phyloP scores from a whole-genome alignment of 306 rosid species.

The Cucurbita maxima region DNA sequence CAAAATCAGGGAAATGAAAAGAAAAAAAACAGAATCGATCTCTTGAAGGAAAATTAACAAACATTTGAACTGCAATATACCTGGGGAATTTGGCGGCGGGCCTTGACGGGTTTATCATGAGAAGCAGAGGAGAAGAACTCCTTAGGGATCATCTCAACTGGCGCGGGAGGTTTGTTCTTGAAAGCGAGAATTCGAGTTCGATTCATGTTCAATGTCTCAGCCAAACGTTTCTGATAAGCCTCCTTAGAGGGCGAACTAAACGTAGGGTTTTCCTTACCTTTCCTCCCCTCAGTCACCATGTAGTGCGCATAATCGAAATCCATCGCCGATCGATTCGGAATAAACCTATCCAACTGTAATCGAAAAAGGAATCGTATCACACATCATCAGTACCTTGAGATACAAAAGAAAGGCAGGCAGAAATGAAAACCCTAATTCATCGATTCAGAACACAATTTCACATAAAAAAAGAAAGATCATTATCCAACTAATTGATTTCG shows the following conservation, averaged over 20 bases:
- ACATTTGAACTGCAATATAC: constrained; percentile 8
- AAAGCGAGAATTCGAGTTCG: constrained; percentile 55
- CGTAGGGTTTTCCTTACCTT: constrained; percentile 41
- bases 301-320: constrained; percentile 32
- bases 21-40: background rate
- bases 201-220: constrained; percentile 56
- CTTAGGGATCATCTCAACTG: constrained; percentile 32
- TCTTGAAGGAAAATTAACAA: background rate
- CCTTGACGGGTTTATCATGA: constrained; percentile 23
- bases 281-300: constrained; percentile 33
- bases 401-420: background rate
- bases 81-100: constrained; percentile 55
- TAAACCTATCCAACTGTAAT: constrained; percentile 36
- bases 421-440: background rate
- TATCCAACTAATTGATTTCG: background rate
- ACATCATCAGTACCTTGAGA: background rate
- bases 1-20: background rate
- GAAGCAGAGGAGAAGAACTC: constrained; percentile 19
- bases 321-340: constrained; percentile 36
- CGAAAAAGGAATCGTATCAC: background rate
- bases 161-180: constrained; percentile 62
- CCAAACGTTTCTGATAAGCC: constrained; percentile 41
- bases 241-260: constrained; percentile 37
- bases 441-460: background rate
- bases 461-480: background rate